Percentiles rank a stretch among this genome's conserved stretches.
These are phyloP conservation scores for Candida pini DNA, from an alignment of 805 yeast species.

Conservation along the genomic window DNA sequence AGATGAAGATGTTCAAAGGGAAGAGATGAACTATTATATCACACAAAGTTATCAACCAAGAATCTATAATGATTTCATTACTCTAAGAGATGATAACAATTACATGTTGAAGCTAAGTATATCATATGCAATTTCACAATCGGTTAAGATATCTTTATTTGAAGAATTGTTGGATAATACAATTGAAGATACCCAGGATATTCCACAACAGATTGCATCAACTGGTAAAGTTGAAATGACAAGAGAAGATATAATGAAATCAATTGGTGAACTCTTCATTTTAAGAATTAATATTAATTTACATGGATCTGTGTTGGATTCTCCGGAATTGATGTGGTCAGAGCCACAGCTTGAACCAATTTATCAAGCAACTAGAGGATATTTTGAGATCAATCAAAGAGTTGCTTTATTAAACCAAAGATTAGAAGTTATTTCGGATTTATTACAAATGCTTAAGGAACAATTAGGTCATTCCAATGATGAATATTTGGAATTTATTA, in stretches of 20 bases:
- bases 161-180: conserved; percentile 96
- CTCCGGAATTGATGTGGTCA: conserved; percentile 98
- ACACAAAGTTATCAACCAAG: conserved; percentile 94
- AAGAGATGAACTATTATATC: conserved; percentile 91
- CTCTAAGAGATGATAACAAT: conserved; percentile 81
- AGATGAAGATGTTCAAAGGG: conserved; percentile 86
- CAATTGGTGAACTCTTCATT: conserved; percentile 93
- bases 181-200: conserved; percentile 94
- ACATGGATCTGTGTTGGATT: conserved; percentile 86
- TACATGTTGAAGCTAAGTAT: conserved; percentile 90
- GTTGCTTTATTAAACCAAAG: conserved; percentile 87
- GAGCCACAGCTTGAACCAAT: conserved; percentile 97
- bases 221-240: conserved; percentile 95
- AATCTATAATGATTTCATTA: conserved; percentile 90
- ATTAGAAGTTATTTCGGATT: conserved; percentile 87
- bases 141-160: conserved; percentile 89
- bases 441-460: conserved; percentile 93
- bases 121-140: conserved; percentile 93
- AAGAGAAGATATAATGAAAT: conserved; percentile 92
- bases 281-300: conserved; percentile 74
- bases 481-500: conserved; percentile 87
- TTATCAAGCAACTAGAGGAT: conserved; percentile 94
- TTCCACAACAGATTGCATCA: conserved; percentile 91
- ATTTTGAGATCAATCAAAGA: conserved; percentile 89
- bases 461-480: conserved; percentile 94